These are phyloP conservation scores for Fusarium compactum DNA, from an alignment of 2,329 filamentous ascomycete genomes.

Conservation along the genomic window DNA sequence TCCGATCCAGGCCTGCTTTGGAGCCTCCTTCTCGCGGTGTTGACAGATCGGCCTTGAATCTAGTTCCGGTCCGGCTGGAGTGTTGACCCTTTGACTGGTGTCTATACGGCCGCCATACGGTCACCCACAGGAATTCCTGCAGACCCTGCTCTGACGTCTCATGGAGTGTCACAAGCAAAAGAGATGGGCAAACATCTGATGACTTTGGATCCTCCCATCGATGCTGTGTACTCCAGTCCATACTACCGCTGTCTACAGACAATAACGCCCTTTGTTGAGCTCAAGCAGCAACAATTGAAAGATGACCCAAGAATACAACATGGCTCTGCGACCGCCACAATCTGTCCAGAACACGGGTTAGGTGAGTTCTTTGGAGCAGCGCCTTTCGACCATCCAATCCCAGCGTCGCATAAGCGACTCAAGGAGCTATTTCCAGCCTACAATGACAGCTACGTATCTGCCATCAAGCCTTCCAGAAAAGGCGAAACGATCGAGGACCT, in stretches of 20 bases:
- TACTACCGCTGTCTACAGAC: constrained; percentile 93
- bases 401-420: constrained; percentile 74
- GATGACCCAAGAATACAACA: constrained; percentile 5
- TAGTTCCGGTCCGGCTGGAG: constrained; percentile 94
- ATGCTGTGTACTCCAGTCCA: constrained; percentile 83
- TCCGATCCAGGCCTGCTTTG: neutral
- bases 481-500: constrained; percentile 86
- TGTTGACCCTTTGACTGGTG: constrained; percentile 83
- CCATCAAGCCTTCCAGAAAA: constrained; percentile 73
- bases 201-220: constrained; percentile 73
- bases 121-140: constrained; percentile 90
- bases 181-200: constrained; percentile 78
- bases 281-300: constrained; percentile 50
- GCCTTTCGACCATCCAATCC: constrained; percentile 85
- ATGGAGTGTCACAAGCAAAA: constrained; percentile 85
- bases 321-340: constrained; percentile 50
- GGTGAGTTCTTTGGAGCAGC: constrained; percentile 94
- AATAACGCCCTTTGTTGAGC: constrained; percentile 74
- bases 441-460: constrained; percentile 68
- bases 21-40: constrained; percentile 8
- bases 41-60: constrained; percentile 33
- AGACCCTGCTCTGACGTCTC: constrained; percentile 87
- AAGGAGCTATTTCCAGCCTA: constrained; percentile 75
- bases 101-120: constrained; percentile 77
- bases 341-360: constrained; percentile 68